Evolutionary conservation across 2,329 filamentous ascomycete species (phyloP).

Genomic region (Colletotrichum sojae): DNA sequence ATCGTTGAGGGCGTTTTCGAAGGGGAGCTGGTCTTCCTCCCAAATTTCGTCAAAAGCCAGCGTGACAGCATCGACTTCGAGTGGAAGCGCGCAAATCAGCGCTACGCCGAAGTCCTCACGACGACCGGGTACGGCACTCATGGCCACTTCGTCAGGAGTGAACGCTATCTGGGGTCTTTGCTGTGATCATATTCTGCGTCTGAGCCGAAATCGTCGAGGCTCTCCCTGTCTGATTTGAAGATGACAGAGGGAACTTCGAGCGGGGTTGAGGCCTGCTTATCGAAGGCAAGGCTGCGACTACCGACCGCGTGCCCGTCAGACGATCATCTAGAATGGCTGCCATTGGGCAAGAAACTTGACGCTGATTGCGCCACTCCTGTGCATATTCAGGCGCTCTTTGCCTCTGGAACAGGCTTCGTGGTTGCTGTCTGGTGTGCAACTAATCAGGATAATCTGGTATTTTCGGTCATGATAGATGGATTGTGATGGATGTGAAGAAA

Average conservation of each 20-base stretch:
- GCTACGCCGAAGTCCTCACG: constrained; percentile 33
- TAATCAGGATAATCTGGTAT: too few relatives aligned
- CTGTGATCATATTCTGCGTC: too few relatives aligned
- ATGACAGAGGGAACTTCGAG: not conserved
- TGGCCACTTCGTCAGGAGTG: not conserved
- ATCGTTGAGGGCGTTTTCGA: constrained; percentile 46
- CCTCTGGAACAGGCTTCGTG: too few relatives aligned
- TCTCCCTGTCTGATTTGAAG: not conserved
- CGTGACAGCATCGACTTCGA: constrained; percentile 27
- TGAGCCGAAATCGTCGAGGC: not conserved
- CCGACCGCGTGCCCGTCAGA: not conserved
- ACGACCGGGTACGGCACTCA: not conserved
- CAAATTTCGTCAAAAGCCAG: constrained; percentile 47
- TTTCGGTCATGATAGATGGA: too few relatives aligned
- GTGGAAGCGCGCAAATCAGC: constrained; percentile 30
- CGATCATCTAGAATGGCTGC: not conserved
- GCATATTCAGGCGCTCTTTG: too few relatives aligned
- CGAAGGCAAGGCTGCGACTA: not conserved
- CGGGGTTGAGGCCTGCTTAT: not conserved
- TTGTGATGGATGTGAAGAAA: too few relatives aligned
- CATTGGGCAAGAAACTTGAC: not conserved
- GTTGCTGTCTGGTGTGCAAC: too few relatives aligned
- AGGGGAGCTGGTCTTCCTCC: constrained; percentile 43
- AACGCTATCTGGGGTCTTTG: not conserved
- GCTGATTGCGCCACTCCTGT: not conserved